Base-by-base conservation (phyloP, 176 grass and related monocot genomes). In the Dendrocalamus sinicus region DNA sequence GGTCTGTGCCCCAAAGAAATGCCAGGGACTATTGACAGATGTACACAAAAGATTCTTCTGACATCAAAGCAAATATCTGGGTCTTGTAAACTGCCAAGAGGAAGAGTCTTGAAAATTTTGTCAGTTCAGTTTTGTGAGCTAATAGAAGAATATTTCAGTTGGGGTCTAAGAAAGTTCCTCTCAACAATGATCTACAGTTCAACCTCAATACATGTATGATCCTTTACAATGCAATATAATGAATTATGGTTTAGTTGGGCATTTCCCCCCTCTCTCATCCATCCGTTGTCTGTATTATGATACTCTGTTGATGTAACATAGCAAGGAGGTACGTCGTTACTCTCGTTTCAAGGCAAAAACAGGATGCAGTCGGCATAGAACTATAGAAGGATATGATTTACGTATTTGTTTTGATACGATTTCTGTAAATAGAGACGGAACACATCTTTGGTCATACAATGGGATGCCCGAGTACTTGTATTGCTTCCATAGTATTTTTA, bases 71-170 rank as follows among this genome's bases (percentile, higher is more conserved):
- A 86, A 65, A 78, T 79, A 51, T 57, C 66, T 65, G 84, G 83
- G 59, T 67, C 84, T 85, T 78, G 43, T 72, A 78, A 87, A 69
- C 80, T 70, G 75, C 87, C 61, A 80, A 76, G 78, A 85, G 84
- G 81, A 82, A 80, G 81, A 59, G 39, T 89, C 70, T 51, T 20
- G 60, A 58, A 84, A 94, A 51, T 92, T 94, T 94, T 94, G 92
- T 83, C 68, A n/a, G 73, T 76, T 90, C 86, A 91, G 92, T 94
- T 93, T 87, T 84, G 87, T 92, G 78, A 89, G 70, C 73, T 81
- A 73, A 94, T 91, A 91, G 84, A 87, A 81, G 80, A 78, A 81
- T 43, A 80, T 84, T 72, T 85, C 76, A 35, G 67, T 84, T 87
- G 81, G 81, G 88, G 24, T 70, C 55, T 89, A 72, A 57, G 74